Base-by-base conservation (phyloP, 2,329 filamentous ascomycete species). In the Pestalotiopsis sp. region DNA sequence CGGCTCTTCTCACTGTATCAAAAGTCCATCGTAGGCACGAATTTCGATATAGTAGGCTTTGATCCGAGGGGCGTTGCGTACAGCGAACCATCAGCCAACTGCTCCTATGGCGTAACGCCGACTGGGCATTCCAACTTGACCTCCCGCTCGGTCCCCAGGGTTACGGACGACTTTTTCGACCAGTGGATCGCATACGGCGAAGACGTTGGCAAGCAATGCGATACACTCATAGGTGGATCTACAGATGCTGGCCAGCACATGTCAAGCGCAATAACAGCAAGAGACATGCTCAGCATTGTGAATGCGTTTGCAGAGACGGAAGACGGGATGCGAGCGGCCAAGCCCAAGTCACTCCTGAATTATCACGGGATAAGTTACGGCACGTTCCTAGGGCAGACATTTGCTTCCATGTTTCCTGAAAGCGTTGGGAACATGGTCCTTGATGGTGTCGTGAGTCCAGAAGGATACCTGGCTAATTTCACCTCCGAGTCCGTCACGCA, bases 291-390 rank as follows among this genome's bases (percentile, higher is more conserved):
- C 63, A 72, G 68, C 64, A 69, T 75, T 58, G 73, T 74, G 27
- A 70, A 71, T 31, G 67, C 67, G 0, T 68, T 68, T 55, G 45
- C 23, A 27, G 55, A 65, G 13, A 41, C 70, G 31, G 58, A 72
- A 41, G 68, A 65, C 3, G 68, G 59, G 7, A 55, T 64, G 27
- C 67, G 65, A 57, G 69, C 67, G 23, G n/a, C 69, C 17, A 69
- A 70, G 63, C 63, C 72, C 0, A 71, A 60, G 49, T 70, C 31
- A 31, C 67, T 68, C 17, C 38, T 86, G 14, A 78, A 83, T 25
- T 85, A 82, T 71, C 81, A 78, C 74, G 85, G 84, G 3, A 79
- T 85, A 67, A 83, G 80, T 6, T 66, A 87, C 65, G 85, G 85
- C 1, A 83, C 84, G 0, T 78, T 82, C 38, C 76, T 82, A 0